phyloP scores from a whole-genome alignment of 163 green algal species.

The Chlorella variabilis region DNA sequence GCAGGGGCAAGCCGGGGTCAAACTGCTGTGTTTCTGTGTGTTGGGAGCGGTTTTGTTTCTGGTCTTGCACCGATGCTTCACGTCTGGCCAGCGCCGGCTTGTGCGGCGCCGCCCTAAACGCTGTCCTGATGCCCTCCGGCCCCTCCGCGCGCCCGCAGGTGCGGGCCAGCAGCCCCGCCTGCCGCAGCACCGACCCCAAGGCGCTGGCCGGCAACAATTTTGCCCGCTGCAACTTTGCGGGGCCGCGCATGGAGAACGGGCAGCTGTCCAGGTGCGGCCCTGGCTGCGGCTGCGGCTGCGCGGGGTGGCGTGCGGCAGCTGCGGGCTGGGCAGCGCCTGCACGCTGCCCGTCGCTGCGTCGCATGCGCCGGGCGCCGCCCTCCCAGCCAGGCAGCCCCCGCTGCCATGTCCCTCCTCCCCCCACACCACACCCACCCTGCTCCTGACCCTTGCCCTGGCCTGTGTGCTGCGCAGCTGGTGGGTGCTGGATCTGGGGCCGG shows the following conservation, averaged over 20 bases:
- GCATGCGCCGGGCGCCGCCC: too few species aligned
- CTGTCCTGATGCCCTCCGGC: too few species aligned
- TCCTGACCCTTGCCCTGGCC: too few species aligned
- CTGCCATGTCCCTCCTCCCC: not conserved
- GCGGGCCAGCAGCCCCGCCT: slow-evolving; percentile 60
- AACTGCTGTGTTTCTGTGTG: too few species aligned
- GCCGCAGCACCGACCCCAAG: slow-evolving; percentile 75
- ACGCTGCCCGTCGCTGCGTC: too few species aligned
- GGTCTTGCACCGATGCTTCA: too few species aligned
- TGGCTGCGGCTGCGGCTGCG: not conserved
- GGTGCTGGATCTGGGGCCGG: slow-evolving; percentile 78
- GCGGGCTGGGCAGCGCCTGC: too few species aligned
- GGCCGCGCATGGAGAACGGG: slow-evolving; percentile 51
- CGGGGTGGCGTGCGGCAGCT: too few species aligned
- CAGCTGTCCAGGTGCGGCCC: slow-evolving; percentile 20
- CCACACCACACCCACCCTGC: slow-evolving; percentile 17
- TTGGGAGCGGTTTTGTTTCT: too few species aligned
- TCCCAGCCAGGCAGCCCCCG: not conserved
- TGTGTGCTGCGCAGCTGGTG: slow-evolving; percentile 83
- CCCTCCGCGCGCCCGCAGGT: slow-evolving; percentile 28
- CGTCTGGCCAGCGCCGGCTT: too few species aligned
- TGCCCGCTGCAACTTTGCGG: slow-evolving; percentile 76
- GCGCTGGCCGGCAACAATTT: slow-evolving; percentile 69
- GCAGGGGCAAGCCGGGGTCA: too few species aligned
- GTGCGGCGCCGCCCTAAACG: too few species aligned